Conservation (phyloP, 2,329 filamentous ascomycete species). For the Ilyonectria mors-panacis region DNA sequence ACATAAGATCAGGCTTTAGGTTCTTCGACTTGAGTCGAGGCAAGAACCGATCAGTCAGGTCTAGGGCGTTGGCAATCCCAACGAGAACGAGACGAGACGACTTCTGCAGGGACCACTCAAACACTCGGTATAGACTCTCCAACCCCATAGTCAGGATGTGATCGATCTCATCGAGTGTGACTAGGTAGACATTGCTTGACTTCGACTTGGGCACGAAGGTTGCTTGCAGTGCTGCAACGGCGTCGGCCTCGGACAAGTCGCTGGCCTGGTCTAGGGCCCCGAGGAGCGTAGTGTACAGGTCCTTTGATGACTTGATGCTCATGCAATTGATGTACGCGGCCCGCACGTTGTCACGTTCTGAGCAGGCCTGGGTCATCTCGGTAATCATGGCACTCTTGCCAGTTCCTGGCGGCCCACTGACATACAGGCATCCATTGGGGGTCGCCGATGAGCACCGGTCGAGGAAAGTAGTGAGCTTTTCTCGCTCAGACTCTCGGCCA, state of each 20-base stretch:
- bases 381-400: conserved; percentile 96
- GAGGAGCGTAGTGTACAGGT: conserved; percentile 85
- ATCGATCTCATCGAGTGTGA: conserved; percentile 95
- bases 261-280: conserved; percentile 75
- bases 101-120: conserved; percentile 93
- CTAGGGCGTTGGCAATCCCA: conserved; percentile 95
- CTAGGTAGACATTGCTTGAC: conserved; percentile 75
- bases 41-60: conserved; percentile 94
- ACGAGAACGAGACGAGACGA: conserved; percentile 86
- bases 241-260: conserved; percentile 75
- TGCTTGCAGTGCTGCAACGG: conserved; percentile 76
- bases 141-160: conserved; percentile 91
- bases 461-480: conserved; percentile 79
- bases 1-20: conserved; percentile 88
- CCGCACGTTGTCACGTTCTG: conserved; percentile 68
- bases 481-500: conserved; percentile 79
- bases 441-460: conserved; percentile 71
- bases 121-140: conserved; percentile 92
- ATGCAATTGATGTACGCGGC: conserved; percentile 95
- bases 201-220: conserved; percentile 78
- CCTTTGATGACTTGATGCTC: conserved; percentile 90
- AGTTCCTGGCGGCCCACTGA: conserved; percentile 95
- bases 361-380: conserved; percentile 78
- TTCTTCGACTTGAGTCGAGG: conserved; percentile 94
- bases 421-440: conserved; percentile 87